Evolutionary conservation across 345 rosid species (phyloP), one percentile per base, ranked within the genome.

Genomic region (Arabidopsis suecica): DNA sequence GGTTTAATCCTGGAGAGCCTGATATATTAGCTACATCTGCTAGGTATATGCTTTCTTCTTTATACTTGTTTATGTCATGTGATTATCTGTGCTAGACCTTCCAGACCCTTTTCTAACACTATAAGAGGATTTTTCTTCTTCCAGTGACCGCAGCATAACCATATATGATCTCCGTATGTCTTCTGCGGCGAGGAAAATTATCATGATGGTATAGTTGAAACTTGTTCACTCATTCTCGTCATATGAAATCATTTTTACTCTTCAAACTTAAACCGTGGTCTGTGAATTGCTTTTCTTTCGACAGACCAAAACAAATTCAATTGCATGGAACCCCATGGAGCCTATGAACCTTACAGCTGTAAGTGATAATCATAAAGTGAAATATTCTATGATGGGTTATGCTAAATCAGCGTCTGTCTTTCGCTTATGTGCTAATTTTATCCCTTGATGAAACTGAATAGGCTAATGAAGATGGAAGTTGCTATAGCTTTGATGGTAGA

Each of bases 301-400:
- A 60, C 91, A 90, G 98, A 95, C 98, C 33, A 95, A 83, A 84
- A 83, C 90, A 18, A 95, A 95, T 79, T 87, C 97, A 69, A 87
- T 95, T 61, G 85, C 96, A 60, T 95, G 99, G 98, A 95, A 95
- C 68, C 99, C 99, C 13, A 90, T 86, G 97, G 97, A 95, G 88
- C 99, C 99, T 7, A 85, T 92, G 97, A 95, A 95, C 86, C 77
- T 95, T 77, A 92, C 98, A 14, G 94, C 90, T 76, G 99, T 95
- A 89, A 89, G 99, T 53, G 56, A 61, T 69, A 61, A 20, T 30
- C 42, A 38, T 76, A 16, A 63, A 61, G 38, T 44, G 50, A 49
- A 60, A 40, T 8, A 38, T 72, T 9, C 57, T 71, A 71, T 36
- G 45, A 37, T 33, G 14, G 16, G 22, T 38, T 30, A 51, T 41